A percentile compares a stretch with the other conserved stretches of the same genome.
phyloP scores from a whole-genome alignment of 2,329 filamentous ascomycete genomes.

The Alternaria sp. region DNA sequence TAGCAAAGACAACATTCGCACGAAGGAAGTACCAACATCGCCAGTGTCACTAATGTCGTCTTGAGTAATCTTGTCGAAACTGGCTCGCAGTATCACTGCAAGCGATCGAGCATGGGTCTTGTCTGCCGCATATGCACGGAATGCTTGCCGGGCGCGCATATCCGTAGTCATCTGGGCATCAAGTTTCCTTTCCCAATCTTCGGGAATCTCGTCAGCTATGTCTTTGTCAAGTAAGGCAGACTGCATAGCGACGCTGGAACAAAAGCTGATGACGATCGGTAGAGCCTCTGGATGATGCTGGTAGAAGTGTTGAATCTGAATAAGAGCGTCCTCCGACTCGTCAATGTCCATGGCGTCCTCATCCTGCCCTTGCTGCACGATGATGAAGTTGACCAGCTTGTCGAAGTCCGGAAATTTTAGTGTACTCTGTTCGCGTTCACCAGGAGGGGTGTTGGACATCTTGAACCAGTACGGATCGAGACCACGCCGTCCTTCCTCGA shows the following conservation, averaged over 20 bases:
- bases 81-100: conserved; percentile 53
- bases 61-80: conserved; percentile 55
- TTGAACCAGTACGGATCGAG: conserved; percentile 80
- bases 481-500: conserved; percentile 89
- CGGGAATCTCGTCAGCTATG: conserved; percentile 66
- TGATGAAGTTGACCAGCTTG: conserved; percentile 56
- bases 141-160: conserved; percentile 66
- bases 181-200: conserved; percentile 85
- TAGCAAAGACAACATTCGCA: conserved; percentile 64
- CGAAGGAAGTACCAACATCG: conserved; percentile 59
- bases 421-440: conserved; percentile 28
- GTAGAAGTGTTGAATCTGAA: conserved; percentile 42
- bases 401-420: conserved; percentile 55
- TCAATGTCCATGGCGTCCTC: conserved; percentile 48
- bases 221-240: conserved; percentile 60
- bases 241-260: conserved; percentile 67
- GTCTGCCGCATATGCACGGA: conserved; percentile 60
- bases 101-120: conserved; percentile 48
- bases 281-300: conserved; percentile 62
- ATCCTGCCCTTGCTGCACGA: conserved; percentile 47
- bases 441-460: conserved; percentile 61
- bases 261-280: conserved; percentile 74
- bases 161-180: conserved; percentile 77
- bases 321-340: conserved; percentile 32
- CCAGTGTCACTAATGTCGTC: conserved; percentile 53